phyloP scores from a whole-genome alignment of 2,329 filamentous ascomycete species.

The Stagonosporopsis vannaccii region DNA sequence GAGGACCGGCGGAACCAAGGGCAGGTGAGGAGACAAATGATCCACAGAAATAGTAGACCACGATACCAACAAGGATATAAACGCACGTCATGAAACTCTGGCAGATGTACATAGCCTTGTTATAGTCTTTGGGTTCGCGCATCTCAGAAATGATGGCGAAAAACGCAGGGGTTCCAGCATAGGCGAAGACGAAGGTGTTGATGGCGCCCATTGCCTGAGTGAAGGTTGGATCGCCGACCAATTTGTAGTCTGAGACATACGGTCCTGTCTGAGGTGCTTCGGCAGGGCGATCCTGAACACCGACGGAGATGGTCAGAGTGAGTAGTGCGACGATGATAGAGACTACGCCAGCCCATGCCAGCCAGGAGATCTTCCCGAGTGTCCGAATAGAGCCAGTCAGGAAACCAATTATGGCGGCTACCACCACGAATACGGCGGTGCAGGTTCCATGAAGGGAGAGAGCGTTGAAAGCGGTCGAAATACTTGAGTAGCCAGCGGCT shows the following conservation, averaged over 20 bases:
- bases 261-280: conserved; percentile 20
- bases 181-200: conserved; percentile 65
- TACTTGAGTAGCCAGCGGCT: conserved; percentile 65
- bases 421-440: conserved; percentile 62
- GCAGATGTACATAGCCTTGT: conserved; percentile 65
- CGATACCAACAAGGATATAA: conserved; percentile 65
- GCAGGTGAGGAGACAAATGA: conserved; percentile 69
- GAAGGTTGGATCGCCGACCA: conserved; percentile 62
- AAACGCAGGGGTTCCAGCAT: conserved; percentile 65
- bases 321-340: not conserved
- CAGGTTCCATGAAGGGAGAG: conserved; percentile 65
- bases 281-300: conserved; percentile 23
- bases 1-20: conserved; percentile 65
- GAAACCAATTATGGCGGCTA: conserved; percentile 56
- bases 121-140: conserved; percentile 64
- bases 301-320: conserved; percentile 22
- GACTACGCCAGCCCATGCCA: conserved; percentile 17
- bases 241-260: conserved; percentile 55
- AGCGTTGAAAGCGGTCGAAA: conserved; percentile 66
- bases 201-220: conserved; percentile 63
- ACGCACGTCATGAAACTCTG: conserved; percentile 65
- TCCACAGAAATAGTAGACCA: conserved; percentile 68
- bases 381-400: conserved; percentile 63
- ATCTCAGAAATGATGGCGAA: conserved; percentile 71
- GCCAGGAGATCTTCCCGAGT: conserved; percentile 66